A percentile compares a stretch with the other conserved stretches of the same genome.
Evolutionary conservation across 805 yeast species (phyloP).

Genomic region (Yarrowia porcina): DNA sequence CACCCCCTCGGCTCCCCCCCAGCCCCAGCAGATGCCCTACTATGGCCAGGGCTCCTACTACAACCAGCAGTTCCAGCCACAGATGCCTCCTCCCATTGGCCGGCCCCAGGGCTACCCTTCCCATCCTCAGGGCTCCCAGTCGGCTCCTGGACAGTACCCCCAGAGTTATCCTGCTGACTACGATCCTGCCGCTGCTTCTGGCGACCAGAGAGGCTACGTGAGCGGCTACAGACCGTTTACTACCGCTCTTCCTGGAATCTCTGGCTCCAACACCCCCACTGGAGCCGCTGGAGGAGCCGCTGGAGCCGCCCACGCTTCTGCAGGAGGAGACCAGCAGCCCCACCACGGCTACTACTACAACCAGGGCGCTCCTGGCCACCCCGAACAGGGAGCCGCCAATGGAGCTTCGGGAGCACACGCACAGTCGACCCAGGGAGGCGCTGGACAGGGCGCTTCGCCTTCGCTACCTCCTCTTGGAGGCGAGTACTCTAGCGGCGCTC

Average conservation of each 20-base stretch:
- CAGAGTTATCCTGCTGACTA: slow-evolving; percentile 24
- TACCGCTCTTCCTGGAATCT: slow-evolving; percentile 27
- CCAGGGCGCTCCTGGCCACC: slow-evolving; percentile 26
- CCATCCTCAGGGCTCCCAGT: slow-evolving; percentile 26
- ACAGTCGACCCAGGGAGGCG: slow-evolving; percentile 7
- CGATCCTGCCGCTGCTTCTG: slow-evolving; percentile 15
- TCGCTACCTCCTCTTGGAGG: slow-evolving; percentile 24
- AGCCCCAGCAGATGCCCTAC: slow-evolving; percentile 28
- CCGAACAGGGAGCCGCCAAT: slow-evolving; percentile 18
- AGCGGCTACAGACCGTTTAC: slow-evolving; percentile 21
- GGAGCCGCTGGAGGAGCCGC: slow-evolving; percentile 19
- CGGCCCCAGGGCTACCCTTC: slow-evolving; percentile 26
- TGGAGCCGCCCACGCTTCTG: slow-evolving; percentile 4
- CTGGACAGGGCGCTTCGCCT: slow-evolving; percentile 8
- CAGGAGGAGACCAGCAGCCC: slow-evolving; percentile 23
- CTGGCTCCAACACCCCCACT: slow-evolving; percentile 27
- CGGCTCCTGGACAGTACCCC: slow-evolving; percentile 23
- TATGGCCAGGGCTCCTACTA: slow-evolving; percentile 25
- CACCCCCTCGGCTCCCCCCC: slow-evolving; percentile 24
- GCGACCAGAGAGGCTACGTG: slow-evolving; percentile 21
- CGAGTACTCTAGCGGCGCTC: slow-evolving; percentile 6
- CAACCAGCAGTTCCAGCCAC: slow-evolving; percentile 26
- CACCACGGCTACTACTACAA: slow-evolving; percentile 26
- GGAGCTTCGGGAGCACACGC: slow-evolving; percentile 18
- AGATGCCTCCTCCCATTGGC: slow-evolving; percentile 26